A percentile compares a stretch with the other conserved stretches of the same genome.
Conservation (phyloP, 2,329 filamentous ascomycete species). For the Colletotrichum sp. region DNA sequence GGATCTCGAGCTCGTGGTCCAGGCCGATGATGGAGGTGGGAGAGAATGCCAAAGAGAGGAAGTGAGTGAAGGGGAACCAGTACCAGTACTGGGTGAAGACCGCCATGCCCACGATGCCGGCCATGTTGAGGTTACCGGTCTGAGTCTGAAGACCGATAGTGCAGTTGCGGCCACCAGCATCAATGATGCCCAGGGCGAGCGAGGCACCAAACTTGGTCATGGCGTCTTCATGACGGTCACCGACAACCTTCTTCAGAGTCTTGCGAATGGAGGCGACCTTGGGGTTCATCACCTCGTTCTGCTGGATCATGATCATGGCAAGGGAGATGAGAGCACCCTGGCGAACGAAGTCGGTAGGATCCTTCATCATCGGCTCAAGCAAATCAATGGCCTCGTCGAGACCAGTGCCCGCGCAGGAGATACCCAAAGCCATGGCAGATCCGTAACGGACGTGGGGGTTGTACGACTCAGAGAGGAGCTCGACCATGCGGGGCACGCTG, state of each 20-base stretch:
- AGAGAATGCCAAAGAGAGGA: conserved; percentile 94
- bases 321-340: conserved; percentile 94
- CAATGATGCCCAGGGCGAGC: conserved; percentile 93
- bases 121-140: conserved; percentile 98
- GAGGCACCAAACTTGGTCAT: conserved; percentile 99
- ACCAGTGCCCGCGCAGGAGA: conserved; percentile 95
- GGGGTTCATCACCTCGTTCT: conserved; percentile 98
- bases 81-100: conserved; percentile 99
- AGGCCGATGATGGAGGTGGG: conserved; percentile 95
- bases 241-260: conserved; percentile 90
- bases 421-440: conserved; percentile 97
- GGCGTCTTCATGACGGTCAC: conserved; percentile 95
- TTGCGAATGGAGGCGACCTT: conserved; percentile 92
- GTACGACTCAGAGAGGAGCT: conserved; percentile 96
- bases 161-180: conserved; percentile 97
- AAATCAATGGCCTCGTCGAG: conserved; percentile 96
- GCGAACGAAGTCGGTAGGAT: conserved; percentile 96
- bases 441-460: conserved; percentile 98
- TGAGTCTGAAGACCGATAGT: conserved; percentile 97
- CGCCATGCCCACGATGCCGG: conserved; percentile 95
- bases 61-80: conserved; percentile 99
- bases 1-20: conserved; percentile 91
- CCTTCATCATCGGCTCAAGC: conserved; percentile 98
- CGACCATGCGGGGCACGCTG: conserved; percentile 97
- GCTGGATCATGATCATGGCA: conserved; percentile 99